phyloP scores from a whole-genome alignment of 2,329 filamentous ascomycete species.

The Cyphellophora attinorum region DNA sequence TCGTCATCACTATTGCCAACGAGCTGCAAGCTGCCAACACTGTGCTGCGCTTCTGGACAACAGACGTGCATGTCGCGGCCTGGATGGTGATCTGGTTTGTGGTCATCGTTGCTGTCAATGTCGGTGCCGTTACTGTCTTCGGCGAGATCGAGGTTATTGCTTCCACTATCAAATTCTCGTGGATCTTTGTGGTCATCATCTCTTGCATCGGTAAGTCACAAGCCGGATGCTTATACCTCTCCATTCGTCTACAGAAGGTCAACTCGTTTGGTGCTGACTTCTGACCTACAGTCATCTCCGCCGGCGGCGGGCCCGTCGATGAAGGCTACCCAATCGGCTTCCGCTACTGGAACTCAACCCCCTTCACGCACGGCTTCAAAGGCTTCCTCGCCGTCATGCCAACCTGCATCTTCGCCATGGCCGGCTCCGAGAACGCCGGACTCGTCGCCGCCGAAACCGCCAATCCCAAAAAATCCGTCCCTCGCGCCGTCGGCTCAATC shows the following conservation, averaged over 20 bases:
- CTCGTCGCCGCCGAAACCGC: constrained; percentile 43
- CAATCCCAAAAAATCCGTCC: constrained; percentile 40
- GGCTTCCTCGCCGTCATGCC: constrained; percentile 49
- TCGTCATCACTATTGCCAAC: constrained; percentile 69
- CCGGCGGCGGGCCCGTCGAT: constrained; percentile 54
- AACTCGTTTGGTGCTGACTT: no score
- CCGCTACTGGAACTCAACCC: constrained; percentile 70
- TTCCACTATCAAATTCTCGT: constrained; percentile 62
- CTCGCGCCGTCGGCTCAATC: constrained; percentile 28
- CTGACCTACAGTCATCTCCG: constrained; percentile 34
- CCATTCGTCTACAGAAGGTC: no score
- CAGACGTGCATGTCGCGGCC: constrained; percentile 25
- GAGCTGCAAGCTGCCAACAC: constrained; percentile 74
- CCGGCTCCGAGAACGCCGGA: constrained; percentile 44
- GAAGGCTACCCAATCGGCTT: constrained; percentile 65
- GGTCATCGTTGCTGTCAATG: constrained; percentile 63
- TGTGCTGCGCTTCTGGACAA: constrained; percentile 64
- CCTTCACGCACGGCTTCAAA: constrained; percentile 37
- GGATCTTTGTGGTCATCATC: constrained; percentile 40
- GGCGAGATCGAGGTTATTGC: constrained; percentile 77
- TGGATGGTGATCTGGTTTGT: constrained; percentile 63
- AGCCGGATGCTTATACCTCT: no score
- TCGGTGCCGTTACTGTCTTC: constrained; percentile 74
- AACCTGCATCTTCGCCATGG: constrained; percentile 48
- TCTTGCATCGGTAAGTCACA: constrained; percentile 25